phyloP scores from a whole-genome alignment of 1,139 yeast species.

The Blastobotrys buckinghamii region DNA sequence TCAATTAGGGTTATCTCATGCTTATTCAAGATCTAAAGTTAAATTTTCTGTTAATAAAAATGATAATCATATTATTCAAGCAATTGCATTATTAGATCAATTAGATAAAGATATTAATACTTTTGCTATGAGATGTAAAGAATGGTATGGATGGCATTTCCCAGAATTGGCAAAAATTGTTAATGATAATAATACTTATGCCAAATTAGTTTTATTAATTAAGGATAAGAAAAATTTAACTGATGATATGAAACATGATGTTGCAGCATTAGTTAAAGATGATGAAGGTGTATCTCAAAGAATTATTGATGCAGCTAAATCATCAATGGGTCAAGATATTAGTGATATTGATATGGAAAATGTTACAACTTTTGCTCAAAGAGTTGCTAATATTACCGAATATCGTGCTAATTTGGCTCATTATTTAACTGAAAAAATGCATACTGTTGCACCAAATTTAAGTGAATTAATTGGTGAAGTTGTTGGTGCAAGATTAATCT shows the following conservation, averaged over 20 bases:
- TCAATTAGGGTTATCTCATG: constrained; percentile 97
- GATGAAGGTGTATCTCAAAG: constrained; percentile 93
- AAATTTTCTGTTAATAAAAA: constrained; percentile 98
- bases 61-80: constrained; percentile 97
- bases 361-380: constrained; percentile 85
- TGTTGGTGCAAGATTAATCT: constrained; percentile 95
- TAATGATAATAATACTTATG: constrained; percentile 85
- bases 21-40: constrained; percentile 97
- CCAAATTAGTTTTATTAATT: constrained; percentile 74
- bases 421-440: constrained; percentile 92
- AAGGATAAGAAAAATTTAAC: constrained; percentile 80
- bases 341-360: constrained; percentile 91
- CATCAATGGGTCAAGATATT: constrained; percentile 98
- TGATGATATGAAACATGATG: constrained; percentile 81
- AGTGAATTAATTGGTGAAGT: constrained; percentile 96
- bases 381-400: constrained; percentile 88
- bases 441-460: constrained; percentile 95
- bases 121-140: constrained; percentile 97
- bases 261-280: constrained; percentile 83
- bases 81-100: constrained; percentile 94
- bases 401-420: constrained; percentile 85
- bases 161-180: constrained; percentile 97
- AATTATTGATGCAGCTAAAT: constrained; percentile 85
- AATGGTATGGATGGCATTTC: constrained; percentile 99
- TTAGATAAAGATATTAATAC: constrained; percentile 96